A percentile compares a stretch with the other conserved stretches of the same genome.
These are phyloP conservation scores for Jacaranda copaia DNA, from an alignment of 257 asterid species.

Conservation along the genomic window DNA sequence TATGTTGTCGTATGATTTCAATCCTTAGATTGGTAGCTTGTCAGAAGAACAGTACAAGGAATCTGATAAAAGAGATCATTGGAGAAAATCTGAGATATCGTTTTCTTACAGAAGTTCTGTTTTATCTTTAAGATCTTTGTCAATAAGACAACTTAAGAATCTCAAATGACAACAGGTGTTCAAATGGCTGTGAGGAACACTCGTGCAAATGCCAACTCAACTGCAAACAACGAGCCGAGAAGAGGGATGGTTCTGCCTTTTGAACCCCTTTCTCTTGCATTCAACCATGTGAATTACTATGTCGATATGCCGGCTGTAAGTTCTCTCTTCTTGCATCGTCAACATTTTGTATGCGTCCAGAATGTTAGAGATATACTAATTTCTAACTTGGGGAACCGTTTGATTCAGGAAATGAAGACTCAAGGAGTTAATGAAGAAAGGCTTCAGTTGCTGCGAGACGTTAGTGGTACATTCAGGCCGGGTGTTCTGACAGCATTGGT, in stretches of 20 bases:
- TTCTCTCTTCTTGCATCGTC: neutral
- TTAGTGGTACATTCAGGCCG: conserved; percentile 85
- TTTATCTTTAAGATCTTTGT: neutral
- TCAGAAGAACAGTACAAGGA: too few species aligned
- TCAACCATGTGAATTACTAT: conserved; percentile 74
- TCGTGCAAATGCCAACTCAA: conserved; percentile 14
- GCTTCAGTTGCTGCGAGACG: conserved; percentile 71
- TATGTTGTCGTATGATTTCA: conserved; percentile 25
- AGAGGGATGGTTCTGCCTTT: conserved; percentile 86
- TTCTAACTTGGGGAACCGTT: conserved; percentile 25
- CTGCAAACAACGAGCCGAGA: conserved; percentile 42
- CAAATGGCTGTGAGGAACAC: conserved; percentile 51
- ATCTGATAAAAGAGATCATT: too few species aligned
- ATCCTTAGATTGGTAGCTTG: too few species aligned
- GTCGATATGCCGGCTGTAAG: conserved; percentile 93
- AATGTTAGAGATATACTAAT: neutral
- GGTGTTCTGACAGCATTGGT: conserved; percentile 84
- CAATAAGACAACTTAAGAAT: neutral
- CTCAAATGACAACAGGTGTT: conserved; percentile 47
- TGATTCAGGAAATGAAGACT: conserved; percentile 76
- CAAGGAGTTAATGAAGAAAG: conserved; percentile 70
- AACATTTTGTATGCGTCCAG: neutral
- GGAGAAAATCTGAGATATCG: too few species aligned
- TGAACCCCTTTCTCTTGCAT: conserved; percentile 79
- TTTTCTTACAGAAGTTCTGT: too few species aligned